Evolutionary conservation across 2,329 filamentous ascomycete genomes (phyloP).

Genomic region (Trichoderma hamatum): DNA sequence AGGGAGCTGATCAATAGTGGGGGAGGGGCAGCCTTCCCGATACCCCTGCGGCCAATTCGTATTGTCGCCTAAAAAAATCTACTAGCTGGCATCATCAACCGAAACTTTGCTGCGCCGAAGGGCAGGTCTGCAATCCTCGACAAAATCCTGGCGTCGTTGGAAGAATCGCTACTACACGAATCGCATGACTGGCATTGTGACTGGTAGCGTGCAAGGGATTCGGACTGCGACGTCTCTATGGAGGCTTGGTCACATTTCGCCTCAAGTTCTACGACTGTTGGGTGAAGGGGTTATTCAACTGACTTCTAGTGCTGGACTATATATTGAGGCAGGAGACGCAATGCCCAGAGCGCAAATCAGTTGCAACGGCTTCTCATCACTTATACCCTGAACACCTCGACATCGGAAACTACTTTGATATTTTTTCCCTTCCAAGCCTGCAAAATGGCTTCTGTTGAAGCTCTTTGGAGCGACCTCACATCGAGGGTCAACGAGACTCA

Average conservation of each 20-base stretch:
- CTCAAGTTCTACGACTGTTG: neutral
- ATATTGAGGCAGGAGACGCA: constrained; percentile 3
- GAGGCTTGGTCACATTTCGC: neutral
- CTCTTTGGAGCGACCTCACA: neutral
- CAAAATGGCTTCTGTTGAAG: constrained; percentile 14
- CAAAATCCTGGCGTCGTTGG: neutral
- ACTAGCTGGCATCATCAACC: constrained; percentile 19
- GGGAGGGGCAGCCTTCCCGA: constrained; percentile 19
- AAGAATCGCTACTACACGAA: neutral
- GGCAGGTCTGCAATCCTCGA: neutral
- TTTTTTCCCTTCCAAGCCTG: neutral
- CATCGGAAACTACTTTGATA: neutral
- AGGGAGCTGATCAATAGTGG: neutral
- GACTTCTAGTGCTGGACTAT: constrained; percentile 10
- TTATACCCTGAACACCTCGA: neutral
- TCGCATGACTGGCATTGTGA: neutral
- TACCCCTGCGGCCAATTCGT: constrained; percentile 16
- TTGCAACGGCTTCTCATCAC: neutral
- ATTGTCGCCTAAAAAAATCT: constrained; percentile 3
- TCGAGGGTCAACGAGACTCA: constrained; percentile 30
- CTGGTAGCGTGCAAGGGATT: constrained; percentile 17
- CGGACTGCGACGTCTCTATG: constrained; percentile 6
- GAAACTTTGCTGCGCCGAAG: neutral
- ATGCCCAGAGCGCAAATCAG: neutral
- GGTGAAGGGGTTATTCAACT: neutral